These are phyloP conservation scores for Camelina laxa DNA, from an alignment of 345 rosid genomes.

Conservation along the genomic window DNA sequence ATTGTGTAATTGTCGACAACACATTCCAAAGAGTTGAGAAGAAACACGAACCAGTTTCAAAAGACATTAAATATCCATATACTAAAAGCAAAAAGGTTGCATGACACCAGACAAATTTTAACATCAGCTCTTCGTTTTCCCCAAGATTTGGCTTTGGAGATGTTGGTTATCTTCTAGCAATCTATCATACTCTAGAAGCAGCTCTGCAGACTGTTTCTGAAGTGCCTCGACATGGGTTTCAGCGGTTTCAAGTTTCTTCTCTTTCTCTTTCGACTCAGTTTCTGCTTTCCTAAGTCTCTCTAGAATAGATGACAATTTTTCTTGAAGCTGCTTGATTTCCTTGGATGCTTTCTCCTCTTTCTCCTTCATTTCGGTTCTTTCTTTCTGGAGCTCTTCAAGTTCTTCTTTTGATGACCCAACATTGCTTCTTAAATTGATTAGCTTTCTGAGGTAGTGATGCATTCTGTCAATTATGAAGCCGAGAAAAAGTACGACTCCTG, in stretches of 20 bases:
- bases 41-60: not conserved
- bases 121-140: conserved; percentile 24
- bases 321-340: conserved; percentile 64
- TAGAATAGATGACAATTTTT: conserved; percentile 53
- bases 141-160: conserved; percentile 65
- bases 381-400: conserved; percentile 67
- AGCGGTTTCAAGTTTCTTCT: conserved; percentile 76
- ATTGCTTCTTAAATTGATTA: conserved; percentile 60
- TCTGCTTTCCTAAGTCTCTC: conserved; percentile 73
- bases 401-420: conserved; percentile 75
- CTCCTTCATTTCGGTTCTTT: conserved; percentile 63
- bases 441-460: conserved; percentile 84
- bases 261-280: conserved; percentile 70
- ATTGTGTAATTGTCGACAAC: not conserved
- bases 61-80: conserved; percentile 18
- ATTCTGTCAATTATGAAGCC: conserved; percentile 87
- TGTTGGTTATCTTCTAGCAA: conserved; percentile 87
- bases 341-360: conserved; percentile 67
- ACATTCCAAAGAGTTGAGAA: conserved; percentile 7
- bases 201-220: conserved; percentile 91
- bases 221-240: conserved; percentile 80
- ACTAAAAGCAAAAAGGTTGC: conserved; percentile 25
- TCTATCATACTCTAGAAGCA: conserved; percentile 88
- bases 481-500: conserved; percentile 86
- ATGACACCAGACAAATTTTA: not conserved